Base-by-base conservation (phyloP, 768 basidiomycete species). In the Amanita polypyramis region DNA sequence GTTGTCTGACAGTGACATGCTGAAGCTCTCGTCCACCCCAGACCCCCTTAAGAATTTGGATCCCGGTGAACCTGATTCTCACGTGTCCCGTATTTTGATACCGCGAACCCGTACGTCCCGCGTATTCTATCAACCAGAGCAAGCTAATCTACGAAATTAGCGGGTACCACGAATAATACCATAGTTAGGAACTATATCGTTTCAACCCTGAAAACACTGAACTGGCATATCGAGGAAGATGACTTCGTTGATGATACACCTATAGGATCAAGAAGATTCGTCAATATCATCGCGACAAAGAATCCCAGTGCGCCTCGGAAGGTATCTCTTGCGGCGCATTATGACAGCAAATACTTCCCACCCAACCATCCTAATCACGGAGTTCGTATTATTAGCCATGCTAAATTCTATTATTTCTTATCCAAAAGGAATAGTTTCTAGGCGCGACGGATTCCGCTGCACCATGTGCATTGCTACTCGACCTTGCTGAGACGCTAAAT, bases 401-500 rank as follows among this genome's bases (percentile, higher is more conserved):
- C 30, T 44, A 17, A 4, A 23, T 45, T 52, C 53, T 37, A 17
- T 8, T 44, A 44, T 33, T 27, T 45, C 15, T 51, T 7, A 55
- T 34, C 37, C 34, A 32, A 21, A 46, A 50, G 43, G 43, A 36
- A 17, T 65, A 97, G 89, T 99, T 99, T 61, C 70, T 99, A 58
- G 96, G 96, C 29, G 96, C 96, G 7, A 98, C 93, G 8, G 96
- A 99, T 61, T 96, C 93, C 0, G 96, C 94, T 5, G 92, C 90
- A 29, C 82, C 96, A 2, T 97, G 94, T 55, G 91, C 93, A 3
- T 82, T 98, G 66, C 76, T 99, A 70, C 76, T 97, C 23, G 93
- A 97, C 64, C 68, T 97, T 12, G 96, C 93, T 0, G 87, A 93
- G 64, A 67, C 85, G 4, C 65, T 97, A 33, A 78, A 87, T 51